A percentile compares a stretch with the other conserved stretches of the same genome.
phyloP scores from a whole-genome alignment of 768 basidiomycete genomes.

The Lentinula sp. region DNA sequence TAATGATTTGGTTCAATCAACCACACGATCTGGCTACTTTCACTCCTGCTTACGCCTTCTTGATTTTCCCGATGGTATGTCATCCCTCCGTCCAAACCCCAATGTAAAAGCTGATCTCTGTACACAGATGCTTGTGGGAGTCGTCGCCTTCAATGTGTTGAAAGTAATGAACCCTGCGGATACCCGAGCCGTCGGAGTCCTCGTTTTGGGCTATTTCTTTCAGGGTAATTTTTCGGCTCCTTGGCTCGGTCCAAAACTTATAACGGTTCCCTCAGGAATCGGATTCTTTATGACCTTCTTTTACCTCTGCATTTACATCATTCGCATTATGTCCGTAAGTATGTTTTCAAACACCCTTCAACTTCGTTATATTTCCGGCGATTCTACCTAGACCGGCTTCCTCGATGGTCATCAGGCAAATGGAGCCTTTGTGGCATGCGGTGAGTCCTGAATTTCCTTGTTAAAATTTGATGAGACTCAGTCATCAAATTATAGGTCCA shows the following conservation, averaged over 20 bases:
- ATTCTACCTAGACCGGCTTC: slow-evolving; percentile 33
- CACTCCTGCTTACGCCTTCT: slow-evolving; percentile 27
- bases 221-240: slow-evolving; percentile 24
- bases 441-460: neutral
- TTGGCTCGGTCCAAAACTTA: neutral
- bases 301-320: slow-evolving; percentile 44
- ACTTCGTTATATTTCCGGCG: neutral
- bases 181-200: slow-evolving; percentile 31
- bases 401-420: slow-evolving; percentile 42
- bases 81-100: neutral
- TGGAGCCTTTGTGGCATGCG: slow-evolving; percentile 41
- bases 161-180: slow-evolving; percentile 29
- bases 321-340: slow-evolving; percentile 36
- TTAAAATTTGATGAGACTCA: neutral
- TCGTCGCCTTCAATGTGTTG: slow-evolving; percentile 38
- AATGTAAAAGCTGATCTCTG: neutral
- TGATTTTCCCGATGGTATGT: slow-evolving; percentile 30
- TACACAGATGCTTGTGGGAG: slow-evolving; percentile 39
- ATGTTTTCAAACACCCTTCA: neutral
- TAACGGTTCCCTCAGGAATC: slow-evolving; percentile 20
- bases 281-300: slow-evolving; percentile 47
- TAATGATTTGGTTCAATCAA: slow-evolving; percentile 44
- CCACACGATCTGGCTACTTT: slow-evolving; percentile 38
- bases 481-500: slow-evolving; percentile 18
- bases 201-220: slow-evolving; percentile 41